A percentile compares a stretch with the other conserved stretches of the same genome.
phyloP scores from a whole-genome alignment of 2,329 filamentous ascomycete species.

The Ophiobolus disseminans region DNA sequence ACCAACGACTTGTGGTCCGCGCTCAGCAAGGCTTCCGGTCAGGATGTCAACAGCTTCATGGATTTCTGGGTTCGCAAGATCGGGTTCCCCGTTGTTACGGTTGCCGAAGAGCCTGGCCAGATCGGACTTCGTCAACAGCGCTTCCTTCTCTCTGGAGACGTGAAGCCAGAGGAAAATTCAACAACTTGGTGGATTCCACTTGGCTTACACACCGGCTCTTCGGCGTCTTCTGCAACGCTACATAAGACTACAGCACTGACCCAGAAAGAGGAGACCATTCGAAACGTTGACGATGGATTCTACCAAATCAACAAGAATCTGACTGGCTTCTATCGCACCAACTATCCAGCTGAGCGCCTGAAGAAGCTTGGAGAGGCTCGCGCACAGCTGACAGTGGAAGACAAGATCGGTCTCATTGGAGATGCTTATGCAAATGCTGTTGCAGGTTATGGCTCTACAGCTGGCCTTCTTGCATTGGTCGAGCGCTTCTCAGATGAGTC shows the following conservation, averaged over 20 bases:
- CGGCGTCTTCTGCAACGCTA: constrained; percentile 62
- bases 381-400: constrained; percentile 77
- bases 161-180: constrained; percentile 86
- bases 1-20: constrained; percentile 92
- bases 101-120: constrained; percentile 82
- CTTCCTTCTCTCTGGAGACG: constrained; percentile 91
- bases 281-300: constrained; percentile 76
- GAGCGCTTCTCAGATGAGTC: constrained; percentile 83
- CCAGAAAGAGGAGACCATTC: constrained; percentile 77
- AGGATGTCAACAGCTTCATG: constrained; percentile 89
- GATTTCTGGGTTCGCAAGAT: constrained; percentile 94
- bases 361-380: constrained; percentile 80
- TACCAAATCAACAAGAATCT: constrained; percentile 94
- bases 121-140: constrained; percentile 84
- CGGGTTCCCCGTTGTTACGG: constrained; percentile 87
- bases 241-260: constrained; percentile 73
- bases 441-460: constrained; percentile 82
- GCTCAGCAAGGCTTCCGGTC: constrained; percentile 83
- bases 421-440: constrained; percentile 89
- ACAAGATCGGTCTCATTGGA: constrained; percentile 91
- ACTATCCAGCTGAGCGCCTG: constrained; percentile 86
- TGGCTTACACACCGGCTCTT: constrained; percentile 75
- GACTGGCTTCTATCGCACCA: constrained; percentile 89
- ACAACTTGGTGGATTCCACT: constrained; percentile 97
- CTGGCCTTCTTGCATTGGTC: constrained; percentile 81